These are phyloP conservation scores for Polyporus tsugae DNA, from an alignment of 1,284 basidiomycete species.

Conservation along the genomic window DNA sequence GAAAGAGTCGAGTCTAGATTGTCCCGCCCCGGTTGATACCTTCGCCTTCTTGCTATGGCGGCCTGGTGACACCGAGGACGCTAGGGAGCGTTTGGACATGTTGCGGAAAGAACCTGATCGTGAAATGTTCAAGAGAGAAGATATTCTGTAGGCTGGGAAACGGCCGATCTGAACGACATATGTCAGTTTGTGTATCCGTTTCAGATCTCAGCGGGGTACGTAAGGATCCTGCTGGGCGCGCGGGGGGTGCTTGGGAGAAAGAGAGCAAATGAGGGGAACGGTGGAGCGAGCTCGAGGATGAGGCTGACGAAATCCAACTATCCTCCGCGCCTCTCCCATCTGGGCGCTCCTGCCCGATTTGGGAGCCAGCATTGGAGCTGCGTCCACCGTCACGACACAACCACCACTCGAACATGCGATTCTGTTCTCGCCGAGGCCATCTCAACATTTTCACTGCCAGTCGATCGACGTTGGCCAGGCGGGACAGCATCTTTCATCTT, in stretches of 20 bases:
- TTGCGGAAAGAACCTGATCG: slow-evolving; percentile 4
- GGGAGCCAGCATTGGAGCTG: not conserved
- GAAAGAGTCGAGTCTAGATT: slow-evolving; percentile 42
- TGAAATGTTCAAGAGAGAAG: slow-evolving; percentile 13
- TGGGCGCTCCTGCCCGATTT: slow-evolving; percentile 14
- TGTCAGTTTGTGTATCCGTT: slow-evolving; percentile 14
- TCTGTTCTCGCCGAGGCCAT: not conserved
- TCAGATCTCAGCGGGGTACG: not conserved
- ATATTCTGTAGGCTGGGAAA: not conserved
- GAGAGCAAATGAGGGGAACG: slow-evolving; percentile 6
- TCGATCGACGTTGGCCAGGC: not conserved
- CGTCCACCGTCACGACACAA: not conserved
- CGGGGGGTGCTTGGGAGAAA: slow-evolving; percentile 13
- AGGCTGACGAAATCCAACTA: slow-evolving; percentile 9
- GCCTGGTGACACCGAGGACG: slow-evolving; percentile 32
- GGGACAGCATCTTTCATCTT: not conserved
- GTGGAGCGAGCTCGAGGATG: not conserved
- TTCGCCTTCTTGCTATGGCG: slow-evolving; percentile 41
- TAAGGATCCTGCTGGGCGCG: not conserved
- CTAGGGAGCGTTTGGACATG: slow-evolving; percentile 42
- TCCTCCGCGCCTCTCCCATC: not conserved
- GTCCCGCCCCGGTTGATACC: slow-evolving; percentile 25
- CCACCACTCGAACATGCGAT: not conserved
- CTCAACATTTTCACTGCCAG: not conserved
- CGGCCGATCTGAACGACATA: slow-evolving; percentile 13